These are phyloP conservation scores for Elaeagnus macrophylla DNA, from an alignment of 306 rosid genomes.

Conservation along the genomic window DNA sequence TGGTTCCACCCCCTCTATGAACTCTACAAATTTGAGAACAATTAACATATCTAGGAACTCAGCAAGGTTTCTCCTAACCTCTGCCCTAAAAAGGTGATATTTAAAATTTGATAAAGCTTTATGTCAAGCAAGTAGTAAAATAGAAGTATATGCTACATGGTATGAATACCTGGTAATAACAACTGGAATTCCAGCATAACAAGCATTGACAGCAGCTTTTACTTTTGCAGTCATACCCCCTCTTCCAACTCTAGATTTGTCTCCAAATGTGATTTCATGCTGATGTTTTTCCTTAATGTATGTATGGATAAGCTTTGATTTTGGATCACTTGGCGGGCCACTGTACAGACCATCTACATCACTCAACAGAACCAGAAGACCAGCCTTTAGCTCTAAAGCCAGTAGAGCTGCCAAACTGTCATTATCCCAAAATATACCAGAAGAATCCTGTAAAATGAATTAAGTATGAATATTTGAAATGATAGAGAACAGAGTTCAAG, in stretches of 20 bases:
- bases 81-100: no score
- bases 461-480: conserved; percentile 9
- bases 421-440: conserved; percentile 99
- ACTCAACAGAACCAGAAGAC: conserved; percentile 88
- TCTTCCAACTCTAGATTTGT: conserved; percentile 96
- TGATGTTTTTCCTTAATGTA: conserved; percentile 86
- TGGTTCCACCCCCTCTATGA: no score
- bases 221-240: conserved; percentile 99
- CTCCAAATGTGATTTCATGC: conserved; percentile 89
- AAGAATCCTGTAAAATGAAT: conserved; percentile 61
- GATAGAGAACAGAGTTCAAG: background rate
- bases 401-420: conserved; percentile 96
- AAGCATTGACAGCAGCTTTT: conserved; percentile 83
- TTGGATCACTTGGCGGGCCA: conserved; percentile 97
- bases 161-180: conserved; percentile 70
- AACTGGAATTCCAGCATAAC: conserved; percentile 92
- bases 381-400: conserved; percentile 95
- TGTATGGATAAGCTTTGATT: conserved; percentile 79
- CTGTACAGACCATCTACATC: conserved; percentile 94
- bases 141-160: no score
- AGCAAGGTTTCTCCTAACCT: no score
- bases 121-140: no score
- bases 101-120: no score
- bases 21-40: no score
- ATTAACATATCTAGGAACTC: no score